Evolutionary conservation across 176 grass and related monocot genomes (phyloP), one percentile per base, ranked within the genome.

Genomic region (Echinochloa phyllopogon): DNA sequence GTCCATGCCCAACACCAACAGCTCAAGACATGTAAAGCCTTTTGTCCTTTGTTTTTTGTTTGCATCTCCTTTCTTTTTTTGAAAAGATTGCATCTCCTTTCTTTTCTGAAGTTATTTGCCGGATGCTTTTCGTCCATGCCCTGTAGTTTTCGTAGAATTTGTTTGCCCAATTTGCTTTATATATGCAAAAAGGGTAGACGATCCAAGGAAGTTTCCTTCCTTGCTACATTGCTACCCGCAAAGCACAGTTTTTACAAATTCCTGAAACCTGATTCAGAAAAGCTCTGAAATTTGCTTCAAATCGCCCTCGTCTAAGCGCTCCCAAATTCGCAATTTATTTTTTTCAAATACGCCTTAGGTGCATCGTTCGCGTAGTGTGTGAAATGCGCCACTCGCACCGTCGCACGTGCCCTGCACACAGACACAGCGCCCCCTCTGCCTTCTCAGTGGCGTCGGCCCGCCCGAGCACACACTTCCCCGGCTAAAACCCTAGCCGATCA

Each of bases 401-500:
- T 29, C 40, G 29, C 51, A 7, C 11, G 17, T 6, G 8, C 36
- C 29, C 29, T 33, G 6, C 74, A 40, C 49, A 33, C 72, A 3
- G 14, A 49, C 44, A 2, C 57, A 4, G 9, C 7, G 6, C 17
- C 8, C 36, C 5, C 20, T 20, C 2, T 21, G 21, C 3, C 13
- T 11, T 25, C 57, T 60, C 57, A n/a, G 57, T 25, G 57, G 57
- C 57, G n/a, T n/a, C n/a, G n/a, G 24, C 41, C 75, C 15, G 39
- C 60, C 16, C 6, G 51, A 1, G 11, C 51, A 2, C 56, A 2
- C 52, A 21, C 63, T 40, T 65, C 69, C 52, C 53, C 29, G 29
- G 18, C 21, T 18, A 60, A 87, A 86, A 83, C 75, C 83, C 83
- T 89, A 92, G 27, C 23, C 62, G 37, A 57, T 61, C 62, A 18